Evolutionary conservation across 73 alveolate species (phyloP), one percentile per base, ranked within the genome.

Genomic region (Paraurostyla sp.): DNA sequence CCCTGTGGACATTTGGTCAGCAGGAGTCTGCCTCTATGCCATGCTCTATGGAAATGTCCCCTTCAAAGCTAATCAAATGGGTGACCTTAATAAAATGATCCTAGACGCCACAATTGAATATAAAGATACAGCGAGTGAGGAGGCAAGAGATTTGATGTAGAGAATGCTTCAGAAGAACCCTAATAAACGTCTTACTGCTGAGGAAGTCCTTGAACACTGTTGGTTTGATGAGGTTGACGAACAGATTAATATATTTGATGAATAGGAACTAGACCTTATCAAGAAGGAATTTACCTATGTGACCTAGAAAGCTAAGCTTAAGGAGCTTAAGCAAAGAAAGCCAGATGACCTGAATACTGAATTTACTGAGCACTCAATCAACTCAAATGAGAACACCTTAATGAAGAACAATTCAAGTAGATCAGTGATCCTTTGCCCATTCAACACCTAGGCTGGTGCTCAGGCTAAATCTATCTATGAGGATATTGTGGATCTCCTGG

Each of bases 31-130:
- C 56, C 89, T 91, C 11, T 92, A 63, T 60, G 94, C 97, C 42
- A 92, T 92, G 97, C 92, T 92, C 48, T 81, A 90, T 60, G 97
- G 97, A 0, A 71, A 78, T 41, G 97, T 92, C 2, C 97, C 97
- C 0, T 92, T 92, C 87, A 92, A 92, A 68, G 97, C 94, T 0
- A 92, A 92, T 58, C 60, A 89, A 30, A 89, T 92, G 93, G 84
- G 83, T 11, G 97, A 92, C 43, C 82, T 92, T 32, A 91, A 92
- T 56, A 59, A 73, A 25, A 27, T 87, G 87, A 88, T 89, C 49
- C 32, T 92, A 20, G 52, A 40, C 20, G 93, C 89, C 0, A 65
- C 68, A 23, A 80, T 48, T 51, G 76, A 88, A 27, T 60, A 54
- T 42, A 91, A 85, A 43, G 96, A 91, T 45, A 92, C 91, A 15